Conservation (phyloP, 768 basidiomycete species). For the Cystofilobasidium ferigula region DNA sequence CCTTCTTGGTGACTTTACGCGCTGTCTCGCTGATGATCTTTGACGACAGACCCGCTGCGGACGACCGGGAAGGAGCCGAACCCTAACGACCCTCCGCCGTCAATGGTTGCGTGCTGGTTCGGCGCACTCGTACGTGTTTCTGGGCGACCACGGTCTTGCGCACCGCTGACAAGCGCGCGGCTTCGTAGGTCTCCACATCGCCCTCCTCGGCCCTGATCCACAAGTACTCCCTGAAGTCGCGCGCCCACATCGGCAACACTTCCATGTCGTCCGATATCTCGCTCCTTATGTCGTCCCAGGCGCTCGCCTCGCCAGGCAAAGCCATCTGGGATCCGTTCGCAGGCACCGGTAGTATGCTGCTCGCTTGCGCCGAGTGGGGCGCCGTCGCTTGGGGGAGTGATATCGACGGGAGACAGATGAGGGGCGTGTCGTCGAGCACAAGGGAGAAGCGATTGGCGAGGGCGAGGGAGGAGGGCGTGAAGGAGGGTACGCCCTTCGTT, state of each 20-base stretch:
- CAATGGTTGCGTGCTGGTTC: not conserved
- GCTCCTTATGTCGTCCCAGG: conserved; percentile 91
- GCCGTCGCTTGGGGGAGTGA: conserved; percentile 80
- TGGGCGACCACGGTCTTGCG: not conserved
- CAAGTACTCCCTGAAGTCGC: conserved; percentile 76
- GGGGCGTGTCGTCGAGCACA: conserved; percentile 44
- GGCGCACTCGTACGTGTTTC: not conserved
- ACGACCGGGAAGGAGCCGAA: not conserved
- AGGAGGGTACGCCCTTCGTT: not conserved
- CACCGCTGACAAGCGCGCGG: no score
- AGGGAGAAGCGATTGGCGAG: not conserved
- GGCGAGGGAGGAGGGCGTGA: conserved; percentile 42
- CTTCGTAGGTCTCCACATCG: conserved; percentile 30
- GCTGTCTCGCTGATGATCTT: not conserved
- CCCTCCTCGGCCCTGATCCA: conserved; percentile 54
- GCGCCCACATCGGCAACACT: conserved; percentile 85
- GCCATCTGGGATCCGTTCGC: conserved; percentile 91
- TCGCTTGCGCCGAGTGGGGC: conserved; percentile 74
- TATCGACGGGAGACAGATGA: conserved; percentile 94
- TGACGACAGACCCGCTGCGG: conserved; percentile 1
- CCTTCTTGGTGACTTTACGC: not conserved
- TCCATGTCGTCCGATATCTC: conserved; percentile 97
- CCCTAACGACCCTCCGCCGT: not conserved
- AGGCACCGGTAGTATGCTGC: conserved; percentile 42
- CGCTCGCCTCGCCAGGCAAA: conserved; percentile 63